Evolutionary conservation across 345 rosid species (phyloP).

Genomic region (Salix brachista): DNA sequence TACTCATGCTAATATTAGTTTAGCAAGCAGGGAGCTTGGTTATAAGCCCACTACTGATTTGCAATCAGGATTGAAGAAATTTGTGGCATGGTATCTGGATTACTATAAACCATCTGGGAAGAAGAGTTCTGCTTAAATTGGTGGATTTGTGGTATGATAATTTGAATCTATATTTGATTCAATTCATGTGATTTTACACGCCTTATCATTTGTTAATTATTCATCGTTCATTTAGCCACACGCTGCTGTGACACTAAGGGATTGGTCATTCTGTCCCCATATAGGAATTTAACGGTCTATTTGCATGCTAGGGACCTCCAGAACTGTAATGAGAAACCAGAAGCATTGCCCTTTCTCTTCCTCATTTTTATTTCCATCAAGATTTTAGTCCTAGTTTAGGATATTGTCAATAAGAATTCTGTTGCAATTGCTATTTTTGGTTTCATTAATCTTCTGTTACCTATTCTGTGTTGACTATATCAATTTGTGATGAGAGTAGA

Average conservation of each 20-base stretch:
- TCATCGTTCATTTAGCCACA: constrained; percentile 6
- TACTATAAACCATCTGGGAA: constrained; percentile 14
- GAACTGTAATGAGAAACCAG: constrained; percentile 14
- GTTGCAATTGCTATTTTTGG: background rate
- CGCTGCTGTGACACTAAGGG: constrained; percentile 1
- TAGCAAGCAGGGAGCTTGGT: constrained; percentile 29
- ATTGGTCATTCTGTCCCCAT: constrained; percentile 5
- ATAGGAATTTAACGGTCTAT: constrained; percentile 11
- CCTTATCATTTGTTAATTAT: background rate
- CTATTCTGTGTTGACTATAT: background rate
- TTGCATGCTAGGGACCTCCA: constrained; percentile 11
- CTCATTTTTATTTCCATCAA: background rate
- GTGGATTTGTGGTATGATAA: constrained; percentile 16
- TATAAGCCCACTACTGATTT: constrained; percentile 26
- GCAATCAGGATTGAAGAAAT: constrained; percentile 32
- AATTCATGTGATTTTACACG: constrained; percentile 6
- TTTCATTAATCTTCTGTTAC: background rate
- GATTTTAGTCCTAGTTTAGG: background rate
- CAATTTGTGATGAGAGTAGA: background rate
- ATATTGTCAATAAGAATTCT: background rate
- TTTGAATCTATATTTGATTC: constrained; percentile 19
- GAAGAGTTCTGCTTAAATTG: constrained; percentile 26
- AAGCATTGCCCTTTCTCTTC: background rate
- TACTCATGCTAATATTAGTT: constrained; percentile 32
- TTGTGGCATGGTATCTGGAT: constrained; percentile 32